Evolutionary conservation across 108 stramenopile species (phyloP), one percentile per base, ranked within the genome.

Genomic region (Cyclotella sp.): DNA sequence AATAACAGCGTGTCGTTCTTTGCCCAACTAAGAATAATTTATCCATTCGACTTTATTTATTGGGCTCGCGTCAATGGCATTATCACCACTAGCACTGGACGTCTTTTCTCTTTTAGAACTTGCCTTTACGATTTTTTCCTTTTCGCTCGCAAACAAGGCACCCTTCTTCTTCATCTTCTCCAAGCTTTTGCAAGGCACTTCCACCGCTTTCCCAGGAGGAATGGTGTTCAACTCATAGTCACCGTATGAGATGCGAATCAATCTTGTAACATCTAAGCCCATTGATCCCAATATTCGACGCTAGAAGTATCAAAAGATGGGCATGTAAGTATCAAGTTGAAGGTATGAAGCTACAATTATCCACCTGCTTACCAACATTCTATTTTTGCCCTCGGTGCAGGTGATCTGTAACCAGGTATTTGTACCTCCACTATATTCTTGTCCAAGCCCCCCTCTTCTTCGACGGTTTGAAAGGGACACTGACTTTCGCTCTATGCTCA

Each of bases 171-270:
- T 85, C 85, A 90, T 90, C 5, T 63, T 65, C 5, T 73, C 74
- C 5, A 92, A 59, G 0, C 59, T 43, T 57, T 90, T 94, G 63
- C 63, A 60, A 8, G 84, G 87, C 0, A 94, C 87, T 52, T 88
- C 87, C 15, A 94, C 78, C 0, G 90, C 89, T 78, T 78, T 85
- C 0, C 93, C 93, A 0, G 91, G 86, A 15, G 93, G 93, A 52
- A 94, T 91, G n/a, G 89, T 89, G 29, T 91, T 84, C 39, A 94
- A 73, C 16, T 87, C 76, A 71, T 92, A 94, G 59, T 94, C 93
- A 4, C 91, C 93, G 64, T 82, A 91, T 0, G 76, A 68, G 58
- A 90, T 88, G 13, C 93, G 89, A 63, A 94, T 89, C 64, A 94
- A 63, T 42, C 93, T 73, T 1, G 88, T 91, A 16, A 92, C 93